Evolutionary conservation across 2,329 filamentous ascomycete species (phyloP).

Genomic region (Neocatenulostroma microsporum): DNA sequence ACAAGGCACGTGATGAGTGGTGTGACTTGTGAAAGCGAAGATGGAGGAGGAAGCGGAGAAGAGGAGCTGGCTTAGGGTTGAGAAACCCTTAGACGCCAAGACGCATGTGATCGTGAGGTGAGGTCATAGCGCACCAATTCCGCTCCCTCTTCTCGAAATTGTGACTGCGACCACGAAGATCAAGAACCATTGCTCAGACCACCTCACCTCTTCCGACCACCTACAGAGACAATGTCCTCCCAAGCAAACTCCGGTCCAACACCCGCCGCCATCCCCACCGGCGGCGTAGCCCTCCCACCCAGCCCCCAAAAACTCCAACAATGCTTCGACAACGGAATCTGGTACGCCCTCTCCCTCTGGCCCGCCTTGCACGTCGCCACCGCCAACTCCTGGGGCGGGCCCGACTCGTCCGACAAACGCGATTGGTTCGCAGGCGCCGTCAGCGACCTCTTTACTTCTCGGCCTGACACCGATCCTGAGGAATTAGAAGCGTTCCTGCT

Average conservation of each 20-base stretch:
- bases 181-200: too few species aligned
- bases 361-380: slow-evolving; percentile 80
- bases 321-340: slow-evolving; percentile 71
- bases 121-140: too few species aligned
- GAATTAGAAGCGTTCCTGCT: slow-evolving; percentile 79
- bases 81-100: too few species aligned
- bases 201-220: too few species aligned
- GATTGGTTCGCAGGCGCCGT: slow-evolving; percentile 93
- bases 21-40: too few species aligned
- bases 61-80: too few species aligned
- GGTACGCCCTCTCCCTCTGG: slow-evolving; percentile 80
- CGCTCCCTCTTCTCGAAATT: too few species aligned
- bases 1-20: too few species aligned
- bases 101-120: too few species aligned
- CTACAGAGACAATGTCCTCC: slow-evolving; percentile 5
- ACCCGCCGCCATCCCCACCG: slow-evolving; percentile 2
- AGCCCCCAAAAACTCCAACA: slow-evolving; percentile 23
- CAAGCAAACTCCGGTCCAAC: slow-evolving; percentile 6
- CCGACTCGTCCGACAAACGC: slow-evolving; percentile 74
- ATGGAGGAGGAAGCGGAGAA: too few species aligned
- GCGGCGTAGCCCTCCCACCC: slow-evolving; percentile 11
- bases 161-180: too few species aligned
- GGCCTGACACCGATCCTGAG: slow-evolving; percentile 59
- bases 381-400: slow-evolving; percentile 79
- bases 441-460: slow-evolving; percentile 62